Evolutionary conservation across 345 rosid genomes (phyloP).

Genomic region (Crucihimalaya himalaica): DNA sequence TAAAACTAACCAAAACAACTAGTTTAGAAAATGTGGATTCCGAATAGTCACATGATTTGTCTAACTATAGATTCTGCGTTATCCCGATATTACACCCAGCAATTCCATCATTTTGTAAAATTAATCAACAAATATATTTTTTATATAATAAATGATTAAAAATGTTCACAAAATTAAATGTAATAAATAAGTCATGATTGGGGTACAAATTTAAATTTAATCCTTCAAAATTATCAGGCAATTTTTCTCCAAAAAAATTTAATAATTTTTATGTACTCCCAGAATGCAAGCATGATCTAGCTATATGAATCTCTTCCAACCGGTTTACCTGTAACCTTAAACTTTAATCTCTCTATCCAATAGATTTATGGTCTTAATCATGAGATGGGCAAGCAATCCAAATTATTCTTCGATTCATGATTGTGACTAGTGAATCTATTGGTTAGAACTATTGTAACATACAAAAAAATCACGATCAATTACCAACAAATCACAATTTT

Average conservation of each 20-base stretch:
- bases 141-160: not conserved
- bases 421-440: constrained; percentile 19
- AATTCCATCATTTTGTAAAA: not conserved
- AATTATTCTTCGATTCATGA: not conserved
- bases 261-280: not conserved
- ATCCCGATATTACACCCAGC: not conserved
- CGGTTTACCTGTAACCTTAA: constrained; percentile 19
- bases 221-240: not conserved
- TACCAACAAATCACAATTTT: constrained; percentile 28
- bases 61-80: not conserved
- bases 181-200: not conserved
- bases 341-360: not conserved
- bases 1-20: not conserved
- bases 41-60: not conserved
- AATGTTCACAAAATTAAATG: not conserved
- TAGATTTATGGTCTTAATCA: constrained; percentile 12
- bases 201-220: not conserved
- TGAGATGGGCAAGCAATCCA: constrained; percentile 11
- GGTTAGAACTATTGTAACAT: not conserved
- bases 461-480: constrained; percentile 12
- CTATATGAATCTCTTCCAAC: not conserved
- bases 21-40: not conserved
- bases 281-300: not conserved
- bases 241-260: not conserved
- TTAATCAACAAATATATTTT: not conserved